Evolutionary conservation across 2,329 filamentous ascomycete species (phyloP), one percentile per base, ranked within the genome.

Genomic region (Cercospora canescens): DNA sequence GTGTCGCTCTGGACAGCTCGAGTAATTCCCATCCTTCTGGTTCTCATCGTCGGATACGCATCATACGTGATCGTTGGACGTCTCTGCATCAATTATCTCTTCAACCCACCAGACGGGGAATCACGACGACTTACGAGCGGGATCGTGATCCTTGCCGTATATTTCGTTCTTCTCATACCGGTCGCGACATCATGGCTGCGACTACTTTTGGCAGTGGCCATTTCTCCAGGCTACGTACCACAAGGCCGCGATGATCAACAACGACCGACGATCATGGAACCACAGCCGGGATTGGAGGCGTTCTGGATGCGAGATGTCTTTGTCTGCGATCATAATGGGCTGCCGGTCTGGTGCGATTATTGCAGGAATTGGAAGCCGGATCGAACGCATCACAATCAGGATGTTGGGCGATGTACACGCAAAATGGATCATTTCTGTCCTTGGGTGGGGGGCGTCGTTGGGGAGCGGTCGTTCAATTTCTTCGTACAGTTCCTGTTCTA

Each of bases 391-490:
- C 94, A 98, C 78, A 96, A 91, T 74, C 89, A 89, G 60, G 92
- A 96, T 75, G 82, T 95, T 12, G 88, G 88, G 58, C 86, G 93
- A 50, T 98, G 94, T 75, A 91, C 96, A 24, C 82, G 86, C 45
- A 95, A 95, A 74, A 95, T 97, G 91, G 94, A 98, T 69, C 94
- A 98, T 76, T 95, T 94, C 74, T 99, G 95, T 75, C 95, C 94
- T 0, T 98, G 89, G 88, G 94, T 96, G n/a, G 94, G 94, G 4
- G 95, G 94, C 24, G 91, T 97, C 70, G 89, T 99, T 9, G 91
- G 89, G 0, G 94, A 97, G 77, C 60, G 70, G 1, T 83, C 90
- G 2, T 94, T 94, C 81, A 97, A 97, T 74, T 97, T 92, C 79
- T 98, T 99, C 75, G 82, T 93, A 11, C 95, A 97, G 71, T 97